phyloP scores from a whole-genome alignment of 2,329 filamentous ascomycete genomes.

The Akanthomyces uredinophilus region DNA sequence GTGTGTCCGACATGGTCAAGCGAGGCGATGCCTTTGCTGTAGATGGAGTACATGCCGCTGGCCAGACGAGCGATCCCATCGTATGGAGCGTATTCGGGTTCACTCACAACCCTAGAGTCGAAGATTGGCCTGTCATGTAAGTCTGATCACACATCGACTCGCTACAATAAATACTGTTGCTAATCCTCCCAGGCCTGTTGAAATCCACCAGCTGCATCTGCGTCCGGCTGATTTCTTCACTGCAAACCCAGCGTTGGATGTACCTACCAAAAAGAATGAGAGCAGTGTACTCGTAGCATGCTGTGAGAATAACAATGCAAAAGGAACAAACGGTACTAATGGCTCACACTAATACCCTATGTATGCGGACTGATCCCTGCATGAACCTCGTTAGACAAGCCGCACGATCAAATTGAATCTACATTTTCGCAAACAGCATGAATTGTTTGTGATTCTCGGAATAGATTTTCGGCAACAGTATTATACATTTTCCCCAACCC shows the following conservation, averaged over 20 bases:
- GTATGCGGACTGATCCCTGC: neutral
- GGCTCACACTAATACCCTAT: conserved; percentile 24
- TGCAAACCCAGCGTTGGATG: conserved; percentile 40
- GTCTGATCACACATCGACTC: conserved; percentile 18
- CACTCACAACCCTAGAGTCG: conserved; percentile 43
- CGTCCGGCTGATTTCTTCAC: conserved; percentile 42
- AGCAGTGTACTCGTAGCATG: conserved; percentile 38
- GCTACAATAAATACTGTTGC: neutral
- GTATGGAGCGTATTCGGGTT: conserved; percentile 46
- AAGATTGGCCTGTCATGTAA: conserved; percentile 49
- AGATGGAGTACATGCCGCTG: conserved; percentile 23
- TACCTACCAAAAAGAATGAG: conserved; percentile 32
- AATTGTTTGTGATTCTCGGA: neutral
- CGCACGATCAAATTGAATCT: neutral
- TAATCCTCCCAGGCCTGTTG: conserved; percentile 37
- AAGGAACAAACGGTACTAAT: neutral
- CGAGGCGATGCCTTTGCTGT: conserved; percentile 42
- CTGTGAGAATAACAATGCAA: conserved; percentile 19
- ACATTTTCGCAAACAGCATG: neutral
- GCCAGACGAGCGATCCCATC: conserved; percentile 27
- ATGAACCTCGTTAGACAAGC: neutral
- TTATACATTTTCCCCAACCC: conserved; percentile 14
- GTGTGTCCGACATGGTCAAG: conserved; percentile 42
- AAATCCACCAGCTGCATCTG: conserved; percentile 42
- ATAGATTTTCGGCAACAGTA: neutral